Conservation (phyloP, 1,139 yeast genomes). For the Yamadazyma diospyri region DNA sequence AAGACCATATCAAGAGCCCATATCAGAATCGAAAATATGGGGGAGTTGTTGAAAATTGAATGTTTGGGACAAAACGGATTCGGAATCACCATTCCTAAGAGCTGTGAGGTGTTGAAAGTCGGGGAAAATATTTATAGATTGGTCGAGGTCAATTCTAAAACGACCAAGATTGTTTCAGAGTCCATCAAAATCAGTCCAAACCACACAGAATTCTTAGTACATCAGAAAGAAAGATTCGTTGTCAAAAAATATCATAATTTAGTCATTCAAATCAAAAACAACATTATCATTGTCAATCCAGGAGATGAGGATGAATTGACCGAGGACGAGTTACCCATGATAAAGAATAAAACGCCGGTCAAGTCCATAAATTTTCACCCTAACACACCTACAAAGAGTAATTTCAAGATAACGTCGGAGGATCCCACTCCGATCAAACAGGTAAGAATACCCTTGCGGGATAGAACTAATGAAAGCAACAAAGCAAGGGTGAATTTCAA, state of each 20-base stretch:
- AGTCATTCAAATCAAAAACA: conserved; percentile 59
- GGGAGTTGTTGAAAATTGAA: conserved; percentile 34
- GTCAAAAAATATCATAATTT: conserved; percentile 57
- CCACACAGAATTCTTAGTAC: conserved; percentile 56
- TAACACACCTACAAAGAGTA: conserved; percentile 19
- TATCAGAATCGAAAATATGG: conserved; percentile 27
- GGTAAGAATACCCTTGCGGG: conserved; percentile 4
- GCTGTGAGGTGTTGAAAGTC: conserved; percentile 34
- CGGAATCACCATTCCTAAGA: conserved; percentile 55
- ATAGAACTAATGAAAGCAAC: conserved; percentile 9
- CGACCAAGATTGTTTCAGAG: conserved; percentile 19
- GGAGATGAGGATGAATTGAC: conserved; percentile 43
- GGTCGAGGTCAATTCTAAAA: conserved; percentile 23
- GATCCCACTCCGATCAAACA: conserved; percentile 22
- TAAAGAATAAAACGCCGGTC: conserved; percentile 5
- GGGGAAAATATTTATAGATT: conserved; percentile 29
- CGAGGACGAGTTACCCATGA: conserved; percentile 34
- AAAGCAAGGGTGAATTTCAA: too few relatives aligned
- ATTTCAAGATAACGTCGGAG: conserved; percentile 18
- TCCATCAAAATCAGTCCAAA: conserved; percentile 41
- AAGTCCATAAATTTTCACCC: conserved; percentile 8
- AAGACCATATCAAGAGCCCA: conserved; percentile 70
- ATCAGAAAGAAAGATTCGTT: conserved; percentile 50
- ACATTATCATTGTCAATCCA: conserved; percentile 53
- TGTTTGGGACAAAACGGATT: conserved; percentile 75